phyloP scores from a whole-genome alignment of 192 early-diverging fungal species.

The Thamnidium elegans region DNA sequence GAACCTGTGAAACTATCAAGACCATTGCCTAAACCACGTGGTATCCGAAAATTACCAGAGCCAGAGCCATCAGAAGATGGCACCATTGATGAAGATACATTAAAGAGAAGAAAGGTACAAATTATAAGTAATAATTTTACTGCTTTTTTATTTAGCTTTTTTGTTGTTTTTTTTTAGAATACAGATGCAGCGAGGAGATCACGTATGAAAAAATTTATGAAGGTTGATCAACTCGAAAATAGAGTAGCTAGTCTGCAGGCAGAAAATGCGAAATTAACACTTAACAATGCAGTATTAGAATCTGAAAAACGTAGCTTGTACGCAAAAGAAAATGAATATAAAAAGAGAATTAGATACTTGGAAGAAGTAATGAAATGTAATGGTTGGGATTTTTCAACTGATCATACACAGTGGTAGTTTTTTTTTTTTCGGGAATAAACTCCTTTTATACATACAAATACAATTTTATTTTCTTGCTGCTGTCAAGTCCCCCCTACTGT shows the following conservation, averaged over 20 bases:
- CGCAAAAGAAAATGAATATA: slow-evolving; percentile 29
- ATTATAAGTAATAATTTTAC: background rate
- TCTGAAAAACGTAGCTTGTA: slow-evolving; percentile 27
- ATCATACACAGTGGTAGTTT: too few species aligned
- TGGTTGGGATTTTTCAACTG: background rate
- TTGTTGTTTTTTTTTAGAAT: slow-evolving; percentile 47
- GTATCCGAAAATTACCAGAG: slow-evolving; percentile 30
- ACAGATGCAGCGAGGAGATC: slow-evolving; percentile 91
- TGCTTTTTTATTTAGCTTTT: background rate
- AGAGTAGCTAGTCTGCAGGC: slow-evolving; percentile 73
- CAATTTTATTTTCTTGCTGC: too few species aligned
- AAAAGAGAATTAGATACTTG: slow-evolving; percentile 31
- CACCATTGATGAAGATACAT: slow-evolving; percentile 31
- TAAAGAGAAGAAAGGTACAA: slow-evolving; percentile 31
- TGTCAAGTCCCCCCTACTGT: too few species aligned
- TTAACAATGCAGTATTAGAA: slow-evolving; percentile 34
- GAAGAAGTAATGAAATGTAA: slow-evolving; percentile 23
- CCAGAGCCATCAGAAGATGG: slow-evolving; percentile 32
- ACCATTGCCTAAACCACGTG: slow-evolving; percentile 36
- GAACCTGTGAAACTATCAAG: slow-evolving; percentile 7
- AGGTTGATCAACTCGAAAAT: slow-evolving; percentile 77
- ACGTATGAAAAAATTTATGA: slow-evolving; percentile 76
- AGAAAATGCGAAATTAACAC: slow-evolving; percentile 63
- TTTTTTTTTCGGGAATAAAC: too few species aligned
- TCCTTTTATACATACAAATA: too few species aligned